These are phyloP conservation scores for Anthracocystis setariae DNA, from an alignment of 1,284 basidiomycete genomes.

Conservation along the genomic window DNA sequence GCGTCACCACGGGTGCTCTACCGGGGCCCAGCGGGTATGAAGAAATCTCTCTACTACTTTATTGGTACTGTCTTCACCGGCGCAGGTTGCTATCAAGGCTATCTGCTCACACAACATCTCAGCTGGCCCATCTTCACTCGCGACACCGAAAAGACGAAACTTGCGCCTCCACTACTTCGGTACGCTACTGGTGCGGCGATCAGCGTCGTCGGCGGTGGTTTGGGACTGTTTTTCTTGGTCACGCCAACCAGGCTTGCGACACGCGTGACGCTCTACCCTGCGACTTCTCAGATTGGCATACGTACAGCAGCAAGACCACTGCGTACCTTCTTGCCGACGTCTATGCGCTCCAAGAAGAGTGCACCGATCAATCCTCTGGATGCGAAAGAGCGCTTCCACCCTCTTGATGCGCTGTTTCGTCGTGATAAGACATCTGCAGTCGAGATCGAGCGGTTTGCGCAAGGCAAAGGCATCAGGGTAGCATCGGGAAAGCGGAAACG, in stretches of 20 bases:
- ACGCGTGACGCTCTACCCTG: conserved; percentile 48
- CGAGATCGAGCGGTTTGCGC: conserved; percentile 31
- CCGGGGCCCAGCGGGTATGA: conserved; percentile 51
- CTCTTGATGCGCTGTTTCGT: conserved; percentile 28
- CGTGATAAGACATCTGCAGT: conserved; percentile 40
- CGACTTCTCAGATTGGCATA: conserved; percentile 34
- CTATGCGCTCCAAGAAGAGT: conserved; percentile 24
- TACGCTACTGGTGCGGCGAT: conserved; percentile 27
- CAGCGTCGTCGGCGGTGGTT: conserved; percentile 20
- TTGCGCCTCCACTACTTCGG: conserved; percentile 33
- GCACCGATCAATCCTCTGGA: conserved; percentile 35
- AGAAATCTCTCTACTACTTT: conserved; percentile 42
- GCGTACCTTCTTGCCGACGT: conserved; percentile 25
- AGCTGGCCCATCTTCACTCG: conserved; percentile 46
- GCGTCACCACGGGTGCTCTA: conserved; percentile 36
- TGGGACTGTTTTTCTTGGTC: conserved; percentile 48
- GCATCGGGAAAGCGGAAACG: conserved; percentile 16
- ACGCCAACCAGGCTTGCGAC: conserved; percentile 45
- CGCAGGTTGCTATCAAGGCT: conserved; percentile 44
- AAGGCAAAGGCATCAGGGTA: conserved; percentile 31
- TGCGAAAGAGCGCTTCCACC: conserved; percentile 29
- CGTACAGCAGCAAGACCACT: conserved; percentile 31
- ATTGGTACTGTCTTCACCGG: conserved; percentile 45
- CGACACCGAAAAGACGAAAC: conserved; percentile 41
- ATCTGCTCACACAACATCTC: conserved; percentile 45